Evolutionary conservation across 768 basidiomycete genomes (phyloP).

Genomic region (Pilatotrama ljubarskyi): DNA sequence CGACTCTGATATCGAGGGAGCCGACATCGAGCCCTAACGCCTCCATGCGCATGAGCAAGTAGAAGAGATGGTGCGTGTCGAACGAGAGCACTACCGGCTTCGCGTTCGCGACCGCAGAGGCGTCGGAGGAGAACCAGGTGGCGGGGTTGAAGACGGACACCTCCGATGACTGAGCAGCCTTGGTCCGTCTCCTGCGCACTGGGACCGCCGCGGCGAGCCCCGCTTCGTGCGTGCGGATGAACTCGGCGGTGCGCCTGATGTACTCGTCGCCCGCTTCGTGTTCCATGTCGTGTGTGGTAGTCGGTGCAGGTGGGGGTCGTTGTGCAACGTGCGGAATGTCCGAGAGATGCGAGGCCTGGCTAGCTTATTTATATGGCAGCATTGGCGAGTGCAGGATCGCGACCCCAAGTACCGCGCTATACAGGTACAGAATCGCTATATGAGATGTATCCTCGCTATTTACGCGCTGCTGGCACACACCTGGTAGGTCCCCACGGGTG

Average conservation of each 20-base stretch:
- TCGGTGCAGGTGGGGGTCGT: conserved; percentile 11
- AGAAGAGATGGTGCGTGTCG: conserved; percentile 85
- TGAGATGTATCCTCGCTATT: neutral
- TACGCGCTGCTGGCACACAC: neutral
- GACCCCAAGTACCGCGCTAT: conserved; percentile 7
- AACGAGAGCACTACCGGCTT: conserved; percentile 68
- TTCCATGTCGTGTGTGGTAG: conserved; percentile 41
- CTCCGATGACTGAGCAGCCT: conserved; percentile 22
- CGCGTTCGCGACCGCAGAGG: conserved; percentile 35
- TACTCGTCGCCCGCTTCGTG: conserved; percentile 74
- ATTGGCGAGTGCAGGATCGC: neutral
- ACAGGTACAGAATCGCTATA: neutral
- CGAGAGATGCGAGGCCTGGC: conserved; percentile 13
- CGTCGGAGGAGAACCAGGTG: conserved; percentile 52
- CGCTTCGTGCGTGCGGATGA: conserved; percentile 71
- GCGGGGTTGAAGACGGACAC: conserved; percentile 57
- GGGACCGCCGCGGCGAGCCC: conserved; percentile 67
- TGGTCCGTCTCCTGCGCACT: conserved; percentile 47
- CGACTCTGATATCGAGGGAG: conserved; percentile 74
- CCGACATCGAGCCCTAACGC: conserved; percentile 77
- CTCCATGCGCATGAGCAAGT: conserved; percentile 84
- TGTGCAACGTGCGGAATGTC: conserved; percentile 10
- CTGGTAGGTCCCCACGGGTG: neutral
- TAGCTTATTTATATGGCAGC: conserved; percentile 8
- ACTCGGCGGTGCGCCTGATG: conserved; percentile 65